phyloP scores from a whole-genome alignment of 139 green algal species.

The Tetraselmis striata region DNA sequence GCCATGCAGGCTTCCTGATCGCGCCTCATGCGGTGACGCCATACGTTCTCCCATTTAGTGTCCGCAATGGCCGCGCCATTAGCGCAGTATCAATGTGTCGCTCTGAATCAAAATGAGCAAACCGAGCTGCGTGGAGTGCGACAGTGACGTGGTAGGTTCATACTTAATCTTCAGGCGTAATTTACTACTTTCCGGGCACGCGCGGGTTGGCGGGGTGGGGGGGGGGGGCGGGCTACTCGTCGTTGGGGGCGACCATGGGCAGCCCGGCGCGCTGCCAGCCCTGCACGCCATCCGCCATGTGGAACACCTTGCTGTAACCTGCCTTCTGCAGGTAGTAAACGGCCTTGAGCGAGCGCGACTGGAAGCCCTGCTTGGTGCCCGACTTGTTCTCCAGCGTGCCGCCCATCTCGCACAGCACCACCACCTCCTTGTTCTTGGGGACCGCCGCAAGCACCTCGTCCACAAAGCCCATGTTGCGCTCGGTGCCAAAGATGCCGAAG shows the following conservation, averaged over 20 bases:
- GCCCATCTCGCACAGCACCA: conserved; percentile 21
- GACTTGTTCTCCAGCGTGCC: conserved; percentile 26
- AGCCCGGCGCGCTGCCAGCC: conserved; percentile 9
- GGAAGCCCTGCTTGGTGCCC: conserved; percentile 26
- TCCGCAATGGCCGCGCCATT: no score
- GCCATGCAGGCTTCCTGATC: no score
- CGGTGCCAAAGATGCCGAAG: conserved; percentile 34
- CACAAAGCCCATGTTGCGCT: conserved; percentile 24
- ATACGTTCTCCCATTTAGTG: no score
- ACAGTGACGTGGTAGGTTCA: no score
- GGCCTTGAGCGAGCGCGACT: conserved; percentile 23
- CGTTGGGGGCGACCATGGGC: conserved; percentile 1
- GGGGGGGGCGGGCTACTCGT: no score
- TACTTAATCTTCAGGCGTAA: no score
- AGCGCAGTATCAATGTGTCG: no score
- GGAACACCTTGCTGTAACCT: conserved; percentile 13
- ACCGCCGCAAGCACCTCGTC: conserved; percentile 11
- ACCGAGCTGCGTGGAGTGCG: no score
- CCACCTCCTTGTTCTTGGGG: conserved; percentile 18
- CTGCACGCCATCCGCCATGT: conserved; percentile 19
- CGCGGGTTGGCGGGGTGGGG: no score
- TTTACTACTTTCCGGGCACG: no score
- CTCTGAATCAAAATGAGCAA: no score
- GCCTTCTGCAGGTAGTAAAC: conserved; percentile 25
- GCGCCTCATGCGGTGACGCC: no score